Evolutionary conservation across 225 moss, liverwort and hornwort genomes (phyloP).

Genomic region (Bryoerythrophyllum caledonicum): DNA sequence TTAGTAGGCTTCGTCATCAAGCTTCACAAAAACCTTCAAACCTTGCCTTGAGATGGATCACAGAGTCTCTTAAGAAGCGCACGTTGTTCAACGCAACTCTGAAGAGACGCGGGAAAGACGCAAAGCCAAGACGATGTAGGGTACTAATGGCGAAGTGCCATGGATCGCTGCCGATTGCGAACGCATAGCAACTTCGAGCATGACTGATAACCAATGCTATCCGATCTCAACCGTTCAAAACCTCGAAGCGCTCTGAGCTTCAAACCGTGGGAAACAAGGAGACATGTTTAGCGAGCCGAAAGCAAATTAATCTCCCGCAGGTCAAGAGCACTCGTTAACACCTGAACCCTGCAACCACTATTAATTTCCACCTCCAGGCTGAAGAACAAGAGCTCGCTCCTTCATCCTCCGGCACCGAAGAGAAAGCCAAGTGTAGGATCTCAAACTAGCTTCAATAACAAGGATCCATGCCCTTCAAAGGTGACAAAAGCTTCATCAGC

Average conservation of each 20-base stretch:
- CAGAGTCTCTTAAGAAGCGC: background rate
- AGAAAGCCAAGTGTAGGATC: background rate
- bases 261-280: constrained; percentile 43
- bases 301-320: background rate
- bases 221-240: constrained; percentile 10
- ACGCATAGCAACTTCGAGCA: background rate
- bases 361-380: constrained; percentile 16
- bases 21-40: background rate
- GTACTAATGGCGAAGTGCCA: constrained; percentile 10
- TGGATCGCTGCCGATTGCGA: background rate
- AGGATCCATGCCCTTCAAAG: background rate
- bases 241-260: constrained; percentile 10
- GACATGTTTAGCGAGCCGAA: constrained; percentile 34
- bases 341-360: constrained; percentile 16
- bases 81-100: background rate
- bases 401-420: background rate
- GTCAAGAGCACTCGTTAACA: constrained; percentile 13
- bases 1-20: background rate
- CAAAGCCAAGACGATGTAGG: constrained; percentile 3
- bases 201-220: background rate
- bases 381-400: background rate
- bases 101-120: background rate
- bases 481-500: background rate
- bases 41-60: background rate
- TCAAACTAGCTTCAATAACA: background rate